Base-by-base conservation (phyloP, 805 yeast species). In the Aciculoconidium aculeatum region DNA sequence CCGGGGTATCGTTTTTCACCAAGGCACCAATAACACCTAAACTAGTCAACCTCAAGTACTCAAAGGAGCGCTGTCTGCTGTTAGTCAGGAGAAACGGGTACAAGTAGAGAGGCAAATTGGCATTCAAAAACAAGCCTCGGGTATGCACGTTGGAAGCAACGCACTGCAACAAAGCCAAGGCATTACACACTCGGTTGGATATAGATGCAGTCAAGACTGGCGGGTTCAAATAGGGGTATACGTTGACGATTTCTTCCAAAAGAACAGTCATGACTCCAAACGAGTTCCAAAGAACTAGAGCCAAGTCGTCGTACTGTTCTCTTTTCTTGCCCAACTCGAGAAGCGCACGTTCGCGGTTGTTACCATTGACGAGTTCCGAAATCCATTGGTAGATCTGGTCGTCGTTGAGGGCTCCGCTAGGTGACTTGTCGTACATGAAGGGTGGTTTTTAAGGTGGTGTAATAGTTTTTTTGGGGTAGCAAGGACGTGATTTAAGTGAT, bases 1-100 rank as follows among this genome's bases (percentile, higher is more conserved):
- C 95, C 10, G 95, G 86, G 4, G 95, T 83, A 49, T 90, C 98
- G 54, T 88, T 90, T 47, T 92, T 90, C 15, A 92, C 97, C 32
- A 90, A 65, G 0, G 98, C 97, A 12, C 98, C 98, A 51, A 90
- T 84, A 5, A 90, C 98, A 21, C 98, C 98, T 37, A 90, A 71
- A 31, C 95, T 82, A 1, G 98, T 92, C 40, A 90, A 70, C 40
- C 97, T 70, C 47, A 90, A 70, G 53, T 92, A 92, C 58, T 90
- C 98, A 62, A 90, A 92, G 6, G 96, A 83, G 41, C 96, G 70
- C 42, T 86, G 88, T 51, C 88, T 81, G 20, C 95, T 84, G 40
- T 83, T 83, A 4, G 97, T 88, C 49, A 87, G 86, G 49, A 90
- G 70, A 49, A 90, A 90, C 17, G 98, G 98, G 58, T 92, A 92